Evolutionary conservation across 805 yeast genomes (phyloP), one percentile per base, ranked within the genome.

Genomic region (Wickerhamomyces silvicola): DNA sequence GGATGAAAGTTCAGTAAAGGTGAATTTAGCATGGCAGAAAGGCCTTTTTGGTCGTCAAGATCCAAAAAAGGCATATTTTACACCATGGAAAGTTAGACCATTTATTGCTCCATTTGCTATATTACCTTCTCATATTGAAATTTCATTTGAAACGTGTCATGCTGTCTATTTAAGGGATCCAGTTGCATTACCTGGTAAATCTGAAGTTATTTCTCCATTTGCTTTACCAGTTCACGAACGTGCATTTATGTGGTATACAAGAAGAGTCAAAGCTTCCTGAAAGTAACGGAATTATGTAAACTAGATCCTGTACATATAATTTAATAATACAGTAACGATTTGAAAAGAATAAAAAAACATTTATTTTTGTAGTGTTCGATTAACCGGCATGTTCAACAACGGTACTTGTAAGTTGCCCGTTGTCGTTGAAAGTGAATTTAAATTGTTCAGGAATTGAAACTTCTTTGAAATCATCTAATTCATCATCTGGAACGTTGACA

Each of bases 141-240:
- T 92, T 27, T 83, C 94, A 15, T 90, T 84, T 59, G 72, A 74
- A 41, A 86, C 97, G 5, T 90, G 97, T 56, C 96, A 88, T 57
- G 97, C 96, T 5, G 82, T 92, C n/a, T 92, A 90, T 59, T 62
- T 92, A 57, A 81, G 97, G 61, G 95, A 92, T 57, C 98, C 98
- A 11, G 87, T 92, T 30, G 95, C 97, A 10, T 76, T 97, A 57
- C 96, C 97, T 6, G 97, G 96, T 36, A 88, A 84, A 54, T 82
- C 95, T 20, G 98, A 92, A 66, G 94, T 92, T 38, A 83, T 92
- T 41, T 68, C 95, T 35, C 98, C 98, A 33, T 85, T 81, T 59
- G 78, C 80, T 23, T 68, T 75, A 41, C 79, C 78, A 38, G 75
- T 78, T 43, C 97, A 90, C 52, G 92, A 88, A 64, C 77, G 94